These are phyloP conservation scores for Sphagnurus paluster DNA, from an alignment of 1,284 basidiomycete genomes.

Conservation along the genomic window DNA sequence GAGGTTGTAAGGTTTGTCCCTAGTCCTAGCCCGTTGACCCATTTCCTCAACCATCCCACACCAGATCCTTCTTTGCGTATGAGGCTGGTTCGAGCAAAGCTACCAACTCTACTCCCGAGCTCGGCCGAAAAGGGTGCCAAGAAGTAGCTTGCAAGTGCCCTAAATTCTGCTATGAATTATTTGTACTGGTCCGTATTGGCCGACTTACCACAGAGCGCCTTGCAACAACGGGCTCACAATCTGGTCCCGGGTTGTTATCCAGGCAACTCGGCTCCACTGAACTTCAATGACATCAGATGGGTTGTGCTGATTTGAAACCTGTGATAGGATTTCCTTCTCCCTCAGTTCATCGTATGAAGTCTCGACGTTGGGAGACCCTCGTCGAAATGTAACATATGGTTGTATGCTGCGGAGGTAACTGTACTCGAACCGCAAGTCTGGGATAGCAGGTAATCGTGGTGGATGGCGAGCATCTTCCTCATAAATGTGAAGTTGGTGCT, in stretches of 20 bases:
- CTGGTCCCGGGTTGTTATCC: constrained; percentile 69
- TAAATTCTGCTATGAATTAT: constrained; percentile 15
- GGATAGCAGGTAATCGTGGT: constrained; percentile 45
- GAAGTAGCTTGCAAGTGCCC: constrained; percentile 43
- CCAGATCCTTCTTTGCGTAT: constrained; percentile 42
- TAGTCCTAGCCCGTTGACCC: constrained; percentile 36
- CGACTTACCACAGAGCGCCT: constrained; percentile 64
- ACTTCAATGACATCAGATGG: constrained; percentile 45
- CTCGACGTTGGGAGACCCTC: no score
- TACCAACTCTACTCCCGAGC: constrained; percentile 28
- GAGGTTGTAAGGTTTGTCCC: background rate
- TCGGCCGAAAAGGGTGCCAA: constrained; percentile 37
- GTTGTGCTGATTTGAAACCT: background rate
- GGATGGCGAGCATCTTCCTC: constrained; percentile 14
- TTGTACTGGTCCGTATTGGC: background rate
- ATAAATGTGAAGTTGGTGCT: constrained; percentile 12
- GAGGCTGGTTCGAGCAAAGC: constrained; percentile 27
- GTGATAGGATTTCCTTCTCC: constrained; percentile 21
- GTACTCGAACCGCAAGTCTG: constrained; percentile 73
- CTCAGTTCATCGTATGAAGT: constrained; percentile 4
- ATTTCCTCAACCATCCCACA: constrained; percentile 43
- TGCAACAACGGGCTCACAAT: constrained; percentile 67
- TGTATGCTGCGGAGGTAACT: constrained; percentile 63
- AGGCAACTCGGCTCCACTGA: constrained; percentile 60
- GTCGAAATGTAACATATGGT: constrained; percentile 48